Percentiles rank a stretch among this genome's conserved stretches.
These are phyloP conservation scores for Xylariaceae sp. DNA, from an alignment of 2,329 filamentous ascomycete species.

Conservation along the genomic window DNA sequence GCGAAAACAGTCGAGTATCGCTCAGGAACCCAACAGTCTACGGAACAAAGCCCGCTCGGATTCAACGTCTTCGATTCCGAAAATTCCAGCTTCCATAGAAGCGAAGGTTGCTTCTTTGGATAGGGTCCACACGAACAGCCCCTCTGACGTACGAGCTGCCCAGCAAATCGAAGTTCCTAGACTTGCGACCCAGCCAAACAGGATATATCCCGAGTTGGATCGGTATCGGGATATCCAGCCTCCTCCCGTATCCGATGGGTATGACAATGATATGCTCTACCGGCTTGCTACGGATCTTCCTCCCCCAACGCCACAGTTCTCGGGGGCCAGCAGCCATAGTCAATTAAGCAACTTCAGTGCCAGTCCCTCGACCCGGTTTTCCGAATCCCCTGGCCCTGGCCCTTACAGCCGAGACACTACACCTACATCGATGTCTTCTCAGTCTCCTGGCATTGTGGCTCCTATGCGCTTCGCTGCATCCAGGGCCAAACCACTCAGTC, in stretches of 20 bases:
- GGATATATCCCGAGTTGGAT: slow-evolving; percentile 57
- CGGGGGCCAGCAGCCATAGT: slow-evolving; percentile 48
- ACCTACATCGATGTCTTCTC: slow-evolving; percentile 72
- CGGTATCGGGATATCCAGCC: slow-evolving; percentile 49
- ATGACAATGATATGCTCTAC: slow-evolving; percentile 45
- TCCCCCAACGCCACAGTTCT: slow-evolving; percentile 64
- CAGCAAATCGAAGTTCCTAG: slow-evolving; percentile 39
- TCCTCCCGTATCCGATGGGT: slow-evolving; percentile 29
- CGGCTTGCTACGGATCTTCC: slow-evolving; percentile 60
- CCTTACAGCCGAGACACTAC: slow-evolving; percentile 74
- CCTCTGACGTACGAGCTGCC: slow-evolving; percentile 37
- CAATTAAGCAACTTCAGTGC: slow-evolving; percentile 57
- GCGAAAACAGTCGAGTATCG: slow-evolving; percentile 45
- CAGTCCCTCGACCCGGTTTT: slow-evolving; percentile 72
- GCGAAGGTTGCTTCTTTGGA: slow-evolving; percentile 34
- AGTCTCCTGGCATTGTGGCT: slow-evolving; percentile 60
- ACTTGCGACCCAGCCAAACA: slow-evolving; percentile 35
- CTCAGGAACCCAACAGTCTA: slow-evolving; percentile 31
- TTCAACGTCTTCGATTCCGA: slow-evolving; percentile 39
- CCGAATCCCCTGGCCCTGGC: slow-evolving; percentile 65
- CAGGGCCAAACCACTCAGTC: slow-evolving; percentile 52
- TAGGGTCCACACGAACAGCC: slow-evolving; percentile 38
- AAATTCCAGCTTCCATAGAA: slow-evolving; percentile 33
- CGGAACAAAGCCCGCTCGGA: slow-evolving; percentile 31
- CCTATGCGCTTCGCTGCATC: slow-evolving; percentile 41